Percentiles rank a stretch among this genome's conserved stretches.
These are phyloP conservation scores for Flaveria floridana DNA, from an alignment of 140 eudicot species.

Conservation along the genomic window DNA sequence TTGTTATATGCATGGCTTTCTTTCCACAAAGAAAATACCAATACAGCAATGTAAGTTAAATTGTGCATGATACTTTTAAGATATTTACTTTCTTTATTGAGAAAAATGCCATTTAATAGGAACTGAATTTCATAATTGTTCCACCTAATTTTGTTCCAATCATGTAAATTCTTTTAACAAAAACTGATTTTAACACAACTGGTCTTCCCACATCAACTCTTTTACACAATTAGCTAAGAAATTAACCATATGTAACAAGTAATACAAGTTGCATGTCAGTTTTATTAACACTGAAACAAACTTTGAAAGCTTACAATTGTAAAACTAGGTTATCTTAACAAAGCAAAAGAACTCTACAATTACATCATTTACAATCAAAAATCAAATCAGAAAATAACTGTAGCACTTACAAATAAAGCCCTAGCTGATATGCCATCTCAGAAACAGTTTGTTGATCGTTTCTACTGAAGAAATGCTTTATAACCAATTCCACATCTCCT, in stretches of 20 bases:
- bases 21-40: constrained; percentile 55
- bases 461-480: constrained; percentile 60
- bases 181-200: neutral
- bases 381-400: neutral
- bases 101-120: neutral
- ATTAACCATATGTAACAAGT: neutral
- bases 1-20: constrained; percentile 91
- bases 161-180: neutral
- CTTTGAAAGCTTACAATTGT: neutral
- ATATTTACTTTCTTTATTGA: neutral
- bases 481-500: constrained; percentile 65
- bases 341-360: neutral
- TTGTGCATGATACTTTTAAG: neutral
- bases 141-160: neutral
- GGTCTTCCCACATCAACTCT: neutral
- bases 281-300: neutral
- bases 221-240: neutral
- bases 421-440: constrained; percentile 81
- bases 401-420: constrained; percentile 76
- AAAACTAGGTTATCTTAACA: neutral
- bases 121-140: neutral
- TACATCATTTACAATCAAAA: neutral
- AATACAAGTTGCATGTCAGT: constrained; percentile 4
- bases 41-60: constrained; percentile 24
- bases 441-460: constrained; percentile 63